Conservation (phyloP, 164 flowering plant species). For the Kingdonia uniflora region DNA sequence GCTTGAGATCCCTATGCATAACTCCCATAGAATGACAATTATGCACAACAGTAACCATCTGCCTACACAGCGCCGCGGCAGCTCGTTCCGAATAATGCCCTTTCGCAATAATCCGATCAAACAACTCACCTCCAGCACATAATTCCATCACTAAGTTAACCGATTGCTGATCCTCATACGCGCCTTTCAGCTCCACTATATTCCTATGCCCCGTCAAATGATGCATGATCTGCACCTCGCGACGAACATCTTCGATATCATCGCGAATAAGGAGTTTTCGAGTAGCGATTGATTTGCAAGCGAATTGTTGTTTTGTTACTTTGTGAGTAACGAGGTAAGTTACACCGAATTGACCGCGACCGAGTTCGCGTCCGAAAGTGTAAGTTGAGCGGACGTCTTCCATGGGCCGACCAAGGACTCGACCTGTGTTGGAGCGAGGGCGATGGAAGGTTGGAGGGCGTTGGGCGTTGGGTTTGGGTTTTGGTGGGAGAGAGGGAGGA, state of each 20-base stretch:
- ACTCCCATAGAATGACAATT: constrained; percentile 82
- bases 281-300: constrained; percentile 81
- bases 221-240: constrained; percentile 95
- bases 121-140: constrained; percentile 85
- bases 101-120: constrained; percentile 77
- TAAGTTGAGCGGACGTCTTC: constrained; percentile 56
- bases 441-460: constrained; percentile 7
- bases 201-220: constrained; percentile 80
- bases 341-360: constrained; percentile 89
- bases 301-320: constrained; percentile 41
- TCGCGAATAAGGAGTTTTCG: constrained; percentile 54
- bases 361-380: constrained; percentile 70
- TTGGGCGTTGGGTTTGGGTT: constrained; percentile 5
- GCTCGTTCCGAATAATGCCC: constrained; percentile 87
- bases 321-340: constrained; percentile 65
- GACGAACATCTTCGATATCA: constrained; percentile 70
- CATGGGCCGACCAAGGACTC: constrained; percentile 71
- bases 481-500: constrained; percentile 6
- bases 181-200: constrained; percentile 68
- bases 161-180: constrained; percentile 64
- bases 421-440: constrained; percentile 26
- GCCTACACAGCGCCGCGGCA: constrained; percentile 58
- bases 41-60: constrained; percentile 70
- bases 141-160: constrained; percentile 81
- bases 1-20: constrained; percentile 84